Evolutionary conservation across 192 early-diverging fungal species (phyloP), one percentile per base, ranked within the genome.

Genomic region (Backusella tarrabulga): DNA sequence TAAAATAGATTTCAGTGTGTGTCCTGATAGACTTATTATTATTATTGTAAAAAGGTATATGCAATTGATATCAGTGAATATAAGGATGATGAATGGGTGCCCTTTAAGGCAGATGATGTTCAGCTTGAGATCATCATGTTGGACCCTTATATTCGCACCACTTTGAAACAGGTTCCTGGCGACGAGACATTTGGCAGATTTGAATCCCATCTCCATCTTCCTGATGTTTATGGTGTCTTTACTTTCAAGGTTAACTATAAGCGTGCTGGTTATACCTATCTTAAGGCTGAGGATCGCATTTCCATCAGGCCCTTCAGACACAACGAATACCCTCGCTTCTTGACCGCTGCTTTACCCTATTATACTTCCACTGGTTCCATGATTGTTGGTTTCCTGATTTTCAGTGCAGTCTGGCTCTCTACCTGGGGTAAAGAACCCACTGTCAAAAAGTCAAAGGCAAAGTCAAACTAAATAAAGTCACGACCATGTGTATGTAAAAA

Each of bases 151-250:
- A 87, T 99, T 72, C 93, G 93, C 77, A 83, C 90, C 71, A 93
- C 91, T 7, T 85, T 95, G 36, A 88, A 90, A 29, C 81, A 86
- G 44, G 54, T 81, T 4, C 81, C 83, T 52, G 66, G 79, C 44
- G 75, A 74, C 4, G 70, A 76, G 69, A 79, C 83, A 17, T 78
- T 80, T 14, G 85, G 84, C 15, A 81, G 80, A 35, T 90, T 85
- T 63, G 72, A 81, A 34, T 72, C 84, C 2, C 81, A 85, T 32
- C 4, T 88, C 4, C 80, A 88, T 73, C 85, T 99, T 23, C 98
- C 98, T 44, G 98, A 99, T 78, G 91, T 93, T 34, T 97, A 98
- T 83, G 98, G 98, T 74, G 97, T 98, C 12, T 99, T 97, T 87
- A 98, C 97, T 6, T 96, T 99, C 83, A 91, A 90, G 42, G 93